Base-by-base conservation (phyloP, 192 early-diverging fungal species). In the Oehlia diaphana region DNA sequence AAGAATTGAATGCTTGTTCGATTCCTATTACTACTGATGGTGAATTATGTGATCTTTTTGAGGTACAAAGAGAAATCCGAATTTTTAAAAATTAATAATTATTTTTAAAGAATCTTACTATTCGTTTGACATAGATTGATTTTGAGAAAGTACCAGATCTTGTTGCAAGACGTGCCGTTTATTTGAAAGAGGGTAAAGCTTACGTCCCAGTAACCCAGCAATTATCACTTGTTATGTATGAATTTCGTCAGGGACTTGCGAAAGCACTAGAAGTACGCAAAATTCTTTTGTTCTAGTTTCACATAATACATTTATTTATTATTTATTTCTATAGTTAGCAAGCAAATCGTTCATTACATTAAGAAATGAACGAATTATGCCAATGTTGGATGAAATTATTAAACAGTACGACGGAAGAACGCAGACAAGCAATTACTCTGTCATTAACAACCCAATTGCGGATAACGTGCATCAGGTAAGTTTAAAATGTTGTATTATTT, bases 331-430 rank as follows among this genome's bases (percentile, higher is more conserved):
- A 72, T 85, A 94, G 81, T 84, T 88, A 37, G 93, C 94, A n/a
- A 90, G 93, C 49, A 91, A 91, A 78, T 90, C 91, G 1, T 81
- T 98, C 69, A 94, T 95, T 77, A 89, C 92, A 66, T 88, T 97
- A 92, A 94, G 95, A 83, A 96, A 97, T 79, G 93, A 96, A 82
- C 92, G 96, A 37, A 86, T 99, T 70, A 85, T 91, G 66, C 98
- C 98, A 1, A 89, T 98, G 35, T 88, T 99, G 47, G 88, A 90
- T 61, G 96, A 95, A 71, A 87, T 99, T 53, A 90, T 94, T 78
- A 92, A 91, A 74, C 95, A 97, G 84, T 91, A 93, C 69, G 83
- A 91, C 4, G 92, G 92, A 2, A 89, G 90, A 62, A 90, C 89
- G 47, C 97, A 96, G 84, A 81, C 75, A 9, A 83, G 81, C 39